These are phyloP conservation scores for Tetrastigma voinierianum DNA, from an alignment of 164 flowering plant genomes.

Conservation along the genomic window DNA sequence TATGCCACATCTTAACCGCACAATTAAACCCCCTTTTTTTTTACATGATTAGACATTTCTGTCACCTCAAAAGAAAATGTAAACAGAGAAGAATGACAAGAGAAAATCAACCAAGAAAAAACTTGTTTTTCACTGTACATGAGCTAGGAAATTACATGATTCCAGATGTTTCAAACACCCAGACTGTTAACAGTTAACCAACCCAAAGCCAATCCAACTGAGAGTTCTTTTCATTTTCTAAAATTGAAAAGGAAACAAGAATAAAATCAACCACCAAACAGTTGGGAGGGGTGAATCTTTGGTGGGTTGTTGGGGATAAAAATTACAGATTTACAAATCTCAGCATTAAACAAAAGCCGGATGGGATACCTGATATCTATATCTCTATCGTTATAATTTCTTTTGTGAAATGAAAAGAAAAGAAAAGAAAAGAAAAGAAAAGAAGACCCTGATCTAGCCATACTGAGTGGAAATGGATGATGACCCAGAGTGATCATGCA, in stretches of 20 bases:
- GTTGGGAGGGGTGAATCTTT: too few relatives aligned
- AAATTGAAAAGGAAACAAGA: too few relatives aligned
- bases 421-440: too few relatives aligned
- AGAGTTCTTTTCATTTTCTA: background rate
- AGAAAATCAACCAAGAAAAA: background rate
- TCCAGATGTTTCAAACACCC: background rate
- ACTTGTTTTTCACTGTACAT: constrained; percentile 6
- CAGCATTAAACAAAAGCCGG: constrained; percentile 5
- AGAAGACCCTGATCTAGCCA: background rate
- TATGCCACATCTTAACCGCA: too few relatives aligned
- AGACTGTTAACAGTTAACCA: constrained; percentile 8
- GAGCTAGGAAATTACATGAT: background rate
- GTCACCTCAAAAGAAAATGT: too few relatives aligned
- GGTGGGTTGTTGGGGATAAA: background rate
- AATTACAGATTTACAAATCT: constrained; percentile 14
- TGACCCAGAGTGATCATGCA: constrained; percentile 28
- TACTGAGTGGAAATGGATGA: constrained; percentile 1
- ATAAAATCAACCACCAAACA: too few relatives aligned
- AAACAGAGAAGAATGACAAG: too few relatives aligned
- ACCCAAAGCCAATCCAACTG: background rate
- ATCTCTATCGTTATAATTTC: background rate
- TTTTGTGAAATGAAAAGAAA: background rate
- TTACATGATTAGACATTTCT: too few relatives aligned
- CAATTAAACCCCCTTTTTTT: too few relatives aligned
- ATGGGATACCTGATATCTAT: background rate